These are phyloP conservation scores for Yarrowia hollandica DNA, from an alignment of 805 yeast genomes.

Conservation along the genomic window DNA sequence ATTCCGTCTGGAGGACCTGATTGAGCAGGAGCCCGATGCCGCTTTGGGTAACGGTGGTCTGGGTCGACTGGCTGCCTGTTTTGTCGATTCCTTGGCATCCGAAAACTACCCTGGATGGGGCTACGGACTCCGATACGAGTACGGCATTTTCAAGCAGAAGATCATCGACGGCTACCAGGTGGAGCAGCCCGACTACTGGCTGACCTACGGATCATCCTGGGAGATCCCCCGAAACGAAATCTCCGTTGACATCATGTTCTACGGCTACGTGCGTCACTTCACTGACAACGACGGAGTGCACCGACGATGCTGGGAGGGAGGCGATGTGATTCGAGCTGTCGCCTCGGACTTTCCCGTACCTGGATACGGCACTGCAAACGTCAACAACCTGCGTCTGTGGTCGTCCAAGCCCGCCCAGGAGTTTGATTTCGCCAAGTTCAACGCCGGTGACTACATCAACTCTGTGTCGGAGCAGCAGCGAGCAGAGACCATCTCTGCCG, in stretches of 20 bases:
- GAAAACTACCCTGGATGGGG: constrained; percentile 95
- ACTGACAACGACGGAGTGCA: constrained; percentile 53
- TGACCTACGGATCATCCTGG: constrained; percentile 88
- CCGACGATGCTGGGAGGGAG: constrained; percentile 76
- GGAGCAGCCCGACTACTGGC: constrained; percentile 93
- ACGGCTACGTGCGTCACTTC: constrained; percentile 69
- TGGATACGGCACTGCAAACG: constrained; percentile 73
- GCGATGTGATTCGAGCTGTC: constrained; percentile 84
- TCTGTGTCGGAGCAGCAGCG: constrained; percentile 82
- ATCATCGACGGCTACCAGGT: constrained; percentile 92
- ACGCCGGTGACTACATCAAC: constrained; percentile 83
- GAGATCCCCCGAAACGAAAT: constrained; percentile 85
- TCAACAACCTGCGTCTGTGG: constrained; percentile 90
- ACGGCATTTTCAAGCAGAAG: constrained; percentile 88
- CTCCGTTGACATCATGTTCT: constrained; percentile 85
- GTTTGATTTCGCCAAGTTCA: constrained; percentile 87
- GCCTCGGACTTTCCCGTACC: constrained; percentile 94
- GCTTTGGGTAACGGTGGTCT: constrained; percentile 95
- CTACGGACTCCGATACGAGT: constrained; percentile 87
- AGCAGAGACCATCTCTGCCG: constrained; percentile 91
- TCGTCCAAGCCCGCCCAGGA: constrained; percentile 85
- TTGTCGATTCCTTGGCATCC: constrained; percentile 82
- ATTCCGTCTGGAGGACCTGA: constrained; percentile 80
- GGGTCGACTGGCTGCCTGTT: constrained; percentile 93
- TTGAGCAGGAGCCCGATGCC: constrained; percentile 88